Conservation (phyloP, 73 alveolate species). For the Tetrahymena elliotti region DNA sequence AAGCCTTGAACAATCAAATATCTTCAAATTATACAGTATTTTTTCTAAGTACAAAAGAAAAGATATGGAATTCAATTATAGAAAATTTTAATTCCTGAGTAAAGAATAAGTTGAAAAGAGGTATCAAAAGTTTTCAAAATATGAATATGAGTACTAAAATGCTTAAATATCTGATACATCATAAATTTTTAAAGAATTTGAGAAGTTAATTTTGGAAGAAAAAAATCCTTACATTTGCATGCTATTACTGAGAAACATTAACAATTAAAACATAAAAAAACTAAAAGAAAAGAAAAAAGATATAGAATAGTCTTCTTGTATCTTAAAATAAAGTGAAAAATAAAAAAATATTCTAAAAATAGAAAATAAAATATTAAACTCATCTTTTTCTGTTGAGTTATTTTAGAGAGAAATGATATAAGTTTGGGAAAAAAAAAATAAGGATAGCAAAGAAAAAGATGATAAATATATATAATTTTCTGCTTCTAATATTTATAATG, state of each 20-base stretch:
- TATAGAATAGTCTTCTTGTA: too few relatives aligned
- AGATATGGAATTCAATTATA: not conserved
- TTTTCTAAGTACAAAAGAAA: not conserved
- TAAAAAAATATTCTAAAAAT: not conserved
- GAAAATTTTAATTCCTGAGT: not conserved
- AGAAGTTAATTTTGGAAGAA: not conserved
- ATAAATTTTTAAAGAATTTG: not conserved
- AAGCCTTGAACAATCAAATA: not conserved
- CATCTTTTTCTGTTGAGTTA: not conserved
- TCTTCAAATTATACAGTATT: not conserved
- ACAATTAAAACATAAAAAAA: too few relatives aligned
- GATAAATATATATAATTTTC: not conserved
- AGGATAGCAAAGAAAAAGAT: not conserved
- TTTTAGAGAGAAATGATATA: constrained; percentile 15
- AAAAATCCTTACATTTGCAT: too few relatives aligned
- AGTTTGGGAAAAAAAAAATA: not conserved
- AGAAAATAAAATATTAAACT: not conserved
- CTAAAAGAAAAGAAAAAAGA: not conserved
- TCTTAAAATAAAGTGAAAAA: not conserved
- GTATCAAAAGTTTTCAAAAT: not conserved
- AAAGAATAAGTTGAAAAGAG: not conserved
- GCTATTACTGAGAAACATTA: too few relatives aligned
- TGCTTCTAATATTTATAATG: constrained; percentile 3
- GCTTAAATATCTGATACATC: not conserved
- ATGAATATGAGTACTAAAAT: not conserved